Evolutionary conservation across 2,329 filamentous ascomycete genomes (phyloP).

Genomic region (Sphaerulina musiva): DNA sequence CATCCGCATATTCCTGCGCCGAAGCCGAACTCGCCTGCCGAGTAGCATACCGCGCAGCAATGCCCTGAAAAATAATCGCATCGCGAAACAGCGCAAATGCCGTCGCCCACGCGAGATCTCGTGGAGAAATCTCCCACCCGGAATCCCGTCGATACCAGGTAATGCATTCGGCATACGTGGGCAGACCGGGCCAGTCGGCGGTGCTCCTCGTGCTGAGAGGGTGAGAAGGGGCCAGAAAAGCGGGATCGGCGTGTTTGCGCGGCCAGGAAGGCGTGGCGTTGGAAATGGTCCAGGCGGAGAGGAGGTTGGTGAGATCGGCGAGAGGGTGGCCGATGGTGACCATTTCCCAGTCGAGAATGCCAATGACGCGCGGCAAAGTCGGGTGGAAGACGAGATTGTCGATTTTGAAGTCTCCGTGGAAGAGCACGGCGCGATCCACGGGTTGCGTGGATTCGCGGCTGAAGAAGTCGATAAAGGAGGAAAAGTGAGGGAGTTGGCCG

Average conservation of each 20-base stretch:
- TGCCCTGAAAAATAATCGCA: slow-evolving; percentile 71
- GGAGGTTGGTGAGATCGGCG: slow-evolving; percentile 81
- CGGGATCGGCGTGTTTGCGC: slow-evolving; percentile 23
- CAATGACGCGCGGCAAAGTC: slow-evolving; percentile 79
- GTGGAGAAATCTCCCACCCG: slow-evolving; percentile 61
- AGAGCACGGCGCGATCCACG: slow-evolving; percentile 66
- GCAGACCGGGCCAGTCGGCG: slow-evolving; percentile 53
- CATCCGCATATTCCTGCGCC: slow-evolving; percentile 64
- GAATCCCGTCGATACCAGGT: slow-evolving; percentile 61
- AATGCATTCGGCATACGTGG: slow-evolving; percentile 52
- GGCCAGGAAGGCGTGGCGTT: slow-evolving; percentile 25
- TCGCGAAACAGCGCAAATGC: slow-evolving; percentile 56
- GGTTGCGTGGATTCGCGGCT: slow-evolving; percentile 63
- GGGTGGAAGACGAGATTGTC: slow-evolving; percentile 66
- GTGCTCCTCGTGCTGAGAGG: slow-evolving; percentile 14
- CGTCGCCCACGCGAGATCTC: slow-evolving; percentile 56
- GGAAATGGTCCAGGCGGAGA: slow-evolving; percentile 25
- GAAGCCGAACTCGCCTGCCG: slow-evolving; percentile 83
- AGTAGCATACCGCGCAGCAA: slow-evolving; percentile 76
- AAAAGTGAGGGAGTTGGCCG: slow-evolving; percentile 75
- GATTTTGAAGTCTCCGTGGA: slow-evolving; percentile 95
- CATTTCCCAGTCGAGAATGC: slow-evolving; percentile 98
- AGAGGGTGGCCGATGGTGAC: slow-evolving; percentile 94
- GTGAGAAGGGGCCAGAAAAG: slow-evolving; percentile 21
- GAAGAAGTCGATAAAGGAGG: slow-evolving; percentile 75